Evolutionary conservation across 306 rosid species (phyloP).

Genomic region (Quercus suber): DNA sequence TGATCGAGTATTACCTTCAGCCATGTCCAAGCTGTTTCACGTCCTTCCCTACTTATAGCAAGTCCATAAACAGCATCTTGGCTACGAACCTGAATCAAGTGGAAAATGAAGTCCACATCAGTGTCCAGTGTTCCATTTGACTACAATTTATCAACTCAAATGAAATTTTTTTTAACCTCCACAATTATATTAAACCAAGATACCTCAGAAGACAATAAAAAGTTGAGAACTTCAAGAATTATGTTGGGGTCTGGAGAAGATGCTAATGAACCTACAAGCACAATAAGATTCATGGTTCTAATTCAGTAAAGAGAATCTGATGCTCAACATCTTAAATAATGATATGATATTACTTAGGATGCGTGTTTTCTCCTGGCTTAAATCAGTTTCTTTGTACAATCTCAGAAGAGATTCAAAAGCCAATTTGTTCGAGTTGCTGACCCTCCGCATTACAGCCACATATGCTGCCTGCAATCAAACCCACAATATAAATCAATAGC

Average conservation of each 20-base stretch:
- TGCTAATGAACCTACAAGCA: slow-evolving; percentile 27
- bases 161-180: neutral
- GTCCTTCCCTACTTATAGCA: slow-evolving; percentile 53
- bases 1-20: slow-evolving; percentile 56
- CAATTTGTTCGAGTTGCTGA: slow-evolving; percentile 46
- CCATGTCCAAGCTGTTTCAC: slow-evolving; percentile 89
- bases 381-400: slow-evolving; percentile 78
- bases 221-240: slow-evolving; percentile 49
- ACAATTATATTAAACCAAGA: slow-evolving; percentile 3
- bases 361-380: slow-evolving; percentile 89
- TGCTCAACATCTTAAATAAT: neutral
- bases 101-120: slow-evolving; percentile 14
- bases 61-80: slow-evolving; percentile 84
- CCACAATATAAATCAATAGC: slow-evolving; percentile 27
- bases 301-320: neutral
- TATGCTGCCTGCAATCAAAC: slow-evolving; percentile 70
- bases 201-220: slow-evolving; percentile 40
- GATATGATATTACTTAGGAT: slow-evolving; percentile 55
- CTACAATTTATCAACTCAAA: neutral
- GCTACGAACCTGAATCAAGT: slow-evolving; percentile 61
- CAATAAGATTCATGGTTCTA: slow-evolving; percentile 15
- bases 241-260: slow-evolving; percentile 41
- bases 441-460: slow-evolving; percentile 71
- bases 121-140: slow-evolving; percentile 23
- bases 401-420: slow-evolving; percentile 76